phyloP scores from a whole-genome alignment of 352 stramenopile genomes.

The Globisporangium cylindrosporum region DNA sequence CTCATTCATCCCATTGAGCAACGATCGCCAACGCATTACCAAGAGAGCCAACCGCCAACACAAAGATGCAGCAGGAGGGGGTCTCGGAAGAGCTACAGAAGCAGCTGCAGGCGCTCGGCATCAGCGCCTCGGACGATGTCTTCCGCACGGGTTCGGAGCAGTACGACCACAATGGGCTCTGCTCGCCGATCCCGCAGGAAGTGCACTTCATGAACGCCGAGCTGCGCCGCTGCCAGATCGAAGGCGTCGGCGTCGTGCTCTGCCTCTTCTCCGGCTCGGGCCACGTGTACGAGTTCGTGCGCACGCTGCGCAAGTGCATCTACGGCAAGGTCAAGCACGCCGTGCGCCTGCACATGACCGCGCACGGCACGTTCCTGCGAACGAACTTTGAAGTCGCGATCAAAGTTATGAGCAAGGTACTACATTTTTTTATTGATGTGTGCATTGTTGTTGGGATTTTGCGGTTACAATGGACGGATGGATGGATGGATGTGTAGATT shows the following conservation, averaged over 20 bases:
- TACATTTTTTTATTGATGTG: constrained; percentile 15
- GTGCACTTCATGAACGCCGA: constrained; percentile 87
- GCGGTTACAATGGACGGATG: neutral
- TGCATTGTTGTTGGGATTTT: neutral
- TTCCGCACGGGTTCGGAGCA: constrained; percentile 77
- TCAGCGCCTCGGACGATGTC: constrained; percentile 76
- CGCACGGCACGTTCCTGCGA: constrained; percentile 72
- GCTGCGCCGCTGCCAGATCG: constrained; percentile 69
- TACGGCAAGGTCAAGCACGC: constrained; percentile 88
- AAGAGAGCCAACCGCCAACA: neutral
- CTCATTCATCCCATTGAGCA: constrained; percentile 1
- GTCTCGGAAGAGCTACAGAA: constrained; percentile 70
- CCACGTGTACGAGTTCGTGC: constrained; percentile 84
- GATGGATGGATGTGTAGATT: neutral
- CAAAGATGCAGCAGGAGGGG: constrained; percentile 29
- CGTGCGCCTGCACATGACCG: constrained; percentile 74
- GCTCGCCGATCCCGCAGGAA: constrained; percentile 82
- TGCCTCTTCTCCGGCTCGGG: constrained; percentile 80
- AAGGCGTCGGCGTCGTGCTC: constrained; percentile 71
- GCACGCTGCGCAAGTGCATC: constrained; percentile 84
- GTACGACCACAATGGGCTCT: constrained; percentile 76
- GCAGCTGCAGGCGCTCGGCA: constrained; percentile 78
- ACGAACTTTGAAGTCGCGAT: constrained; percentile 82
- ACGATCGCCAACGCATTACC: neutral
- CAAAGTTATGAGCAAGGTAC: constrained; percentile 88